Evolutionary conservation across 225 moss, liverwort and hornwort species (phyloP).

Genomic region (Polytrichum commune): DNA sequence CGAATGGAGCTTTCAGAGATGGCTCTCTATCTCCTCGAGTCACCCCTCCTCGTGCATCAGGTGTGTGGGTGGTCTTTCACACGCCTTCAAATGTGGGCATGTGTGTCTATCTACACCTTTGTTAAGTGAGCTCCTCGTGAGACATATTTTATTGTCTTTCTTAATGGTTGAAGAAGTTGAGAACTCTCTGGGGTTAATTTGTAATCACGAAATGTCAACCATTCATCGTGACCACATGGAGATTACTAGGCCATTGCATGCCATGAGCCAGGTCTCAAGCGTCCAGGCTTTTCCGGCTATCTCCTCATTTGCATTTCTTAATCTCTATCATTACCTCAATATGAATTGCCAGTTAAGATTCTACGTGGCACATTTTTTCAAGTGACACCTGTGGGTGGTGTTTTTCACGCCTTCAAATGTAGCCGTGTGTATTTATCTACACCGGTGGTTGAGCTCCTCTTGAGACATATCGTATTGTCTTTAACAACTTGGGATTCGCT

Average conservation of each 20-base stretch:
- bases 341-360: too few relatives aligned
- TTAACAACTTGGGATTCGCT: too few relatives aligned
- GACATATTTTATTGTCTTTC: neutral
- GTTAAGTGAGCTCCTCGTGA: neutral
- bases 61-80: slow-evolving; percentile 1
- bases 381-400: neutral
- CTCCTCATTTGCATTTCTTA: too few relatives aligned
- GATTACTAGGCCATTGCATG: neutral
- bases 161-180: neutral
- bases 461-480: neutral
- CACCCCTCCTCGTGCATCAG: neutral
- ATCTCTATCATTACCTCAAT: too few relatives aligned
- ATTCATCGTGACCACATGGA: neutral
- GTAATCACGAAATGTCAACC: too few relatives aligned
- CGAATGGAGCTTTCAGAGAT: neutral
- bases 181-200: too few relatives aligned
- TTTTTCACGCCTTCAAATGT: neutral
- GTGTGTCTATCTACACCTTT: neutral
- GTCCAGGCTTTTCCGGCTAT: too few relatives aligned
- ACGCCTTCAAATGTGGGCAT: neutral
- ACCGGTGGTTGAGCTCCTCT: neutral
- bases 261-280: too few relatives aligned
- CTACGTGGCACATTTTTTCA: neutral
- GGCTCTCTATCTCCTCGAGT: neutral
- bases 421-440: neutral